Base-by-base conservation (phyloP, 148 eudicot genomes). In the Spergularia marina region DNA sequence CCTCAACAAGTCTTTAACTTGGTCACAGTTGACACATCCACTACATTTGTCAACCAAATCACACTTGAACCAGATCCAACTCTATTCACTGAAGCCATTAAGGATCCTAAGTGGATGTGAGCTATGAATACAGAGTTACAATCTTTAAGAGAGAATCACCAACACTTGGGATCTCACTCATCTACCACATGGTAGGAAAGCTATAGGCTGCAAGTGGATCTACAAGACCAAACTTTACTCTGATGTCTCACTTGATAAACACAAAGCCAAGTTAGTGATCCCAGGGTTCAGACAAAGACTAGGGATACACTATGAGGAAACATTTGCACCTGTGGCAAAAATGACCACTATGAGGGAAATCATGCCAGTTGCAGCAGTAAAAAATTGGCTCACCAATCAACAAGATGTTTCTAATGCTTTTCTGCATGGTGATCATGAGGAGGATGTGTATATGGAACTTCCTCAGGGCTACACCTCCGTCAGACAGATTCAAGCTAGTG, bases 21-120 rank as follows among this genome's bases (percentile, higher is more conserved):
- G 0, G 8, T 10, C n/a, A 15, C 3, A 6, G 5, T n/a, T 2
- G 2, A 59, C 6, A 10, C 23, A 0, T 59, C 63, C 6, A 5
- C 63, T n/a, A 0, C 5, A 4, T 59, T 59, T 20, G 23, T 59
- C 6, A 16, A 21, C 21, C 21, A 59, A 8, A 0, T n/a, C 21
- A 1, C 6, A 8, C 63, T 16, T 1, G 4, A 59, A 16, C 3
- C 2, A 1, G 0, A 0, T 0, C 0, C 13, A 39, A 23, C 2
- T 0, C 1, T 6, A 0, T 25, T 10, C 16, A 10, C 3, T 12
- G n/a, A 63, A 10, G 66, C n/a, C 2, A n/a, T 63, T 0, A 12
- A 63, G 12, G 12, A 63, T 6, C 5, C 41, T 5, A 11, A 30
- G 4, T 63, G 66, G 66, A 40, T 30, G 0, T 12, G 0, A 9